Evolutionary conservation across 257 asterid species (phyloP).

Genomic region (Solanum habrochaites): DNA sequence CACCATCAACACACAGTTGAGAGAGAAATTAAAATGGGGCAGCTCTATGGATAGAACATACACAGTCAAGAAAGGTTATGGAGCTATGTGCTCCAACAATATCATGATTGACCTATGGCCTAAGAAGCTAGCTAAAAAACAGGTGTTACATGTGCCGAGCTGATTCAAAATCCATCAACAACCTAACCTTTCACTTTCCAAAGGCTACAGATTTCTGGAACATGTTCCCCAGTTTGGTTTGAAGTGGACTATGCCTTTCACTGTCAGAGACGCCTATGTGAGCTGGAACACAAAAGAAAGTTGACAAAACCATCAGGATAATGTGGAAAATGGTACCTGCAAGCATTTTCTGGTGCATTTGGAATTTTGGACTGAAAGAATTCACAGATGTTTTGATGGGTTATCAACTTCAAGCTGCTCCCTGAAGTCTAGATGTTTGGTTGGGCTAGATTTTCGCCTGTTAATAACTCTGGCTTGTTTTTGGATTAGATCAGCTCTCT

Average conservation of each 20-base stretch:
- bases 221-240: not conserved
- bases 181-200: not conserved
- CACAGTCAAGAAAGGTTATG: not conserved
- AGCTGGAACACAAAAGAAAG: not conserved
- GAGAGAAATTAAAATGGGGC: not conserved
- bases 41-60: not conserved
- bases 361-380: not conserved
- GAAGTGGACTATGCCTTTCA: not conserved
- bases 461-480: not conserved
- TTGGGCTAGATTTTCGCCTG: not conserved
- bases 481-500: not conserved
- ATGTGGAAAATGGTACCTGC: not conserved
- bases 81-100: not conserved
- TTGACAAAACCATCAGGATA: not conserved
- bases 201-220: not conserved
- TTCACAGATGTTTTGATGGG: not conserved
- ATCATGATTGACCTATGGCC: not conserved
- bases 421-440: not conserved
- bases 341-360: not conserved
- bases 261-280: not conserved
- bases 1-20: not conserved
- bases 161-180: not conserved
- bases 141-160: not conserved
- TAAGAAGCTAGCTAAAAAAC: not conserved
- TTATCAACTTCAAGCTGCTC: not conserved